These are phyloP conservation scores for Aspergillus funiculosus DNA, from an alignment of 495 filamentous ascomycete genomes.

Conservation along the genomic window DNA sequence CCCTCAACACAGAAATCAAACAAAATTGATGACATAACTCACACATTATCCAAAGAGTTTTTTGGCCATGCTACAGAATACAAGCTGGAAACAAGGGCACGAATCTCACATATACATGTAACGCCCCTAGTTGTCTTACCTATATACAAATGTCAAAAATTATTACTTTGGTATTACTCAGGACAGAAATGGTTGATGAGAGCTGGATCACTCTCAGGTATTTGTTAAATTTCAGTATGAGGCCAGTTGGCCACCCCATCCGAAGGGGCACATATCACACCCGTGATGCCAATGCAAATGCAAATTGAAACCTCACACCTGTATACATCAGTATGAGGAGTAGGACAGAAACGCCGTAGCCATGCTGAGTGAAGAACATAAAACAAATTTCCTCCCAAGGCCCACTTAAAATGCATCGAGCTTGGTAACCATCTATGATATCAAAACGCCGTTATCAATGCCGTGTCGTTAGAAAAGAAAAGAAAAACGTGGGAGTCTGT, in stretches of 20 bases:
- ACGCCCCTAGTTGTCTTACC: no score
- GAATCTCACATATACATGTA: no score
- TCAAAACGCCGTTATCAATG: constrained; percentile 30
- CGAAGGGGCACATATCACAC: not conserved
- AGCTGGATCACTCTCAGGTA: not conserved
- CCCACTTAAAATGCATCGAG: constrained; percentile 12
- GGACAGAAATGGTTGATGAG: no score
- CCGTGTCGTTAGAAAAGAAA: constrained; percentile 20
- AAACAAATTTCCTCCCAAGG: constrained; percentile 9
- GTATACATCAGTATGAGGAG: constrained; percentile 1
- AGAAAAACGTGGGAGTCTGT: constrained; percentile 20
- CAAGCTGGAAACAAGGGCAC: no score
- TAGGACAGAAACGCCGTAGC: constrained; percentile 24
- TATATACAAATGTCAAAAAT: no score
- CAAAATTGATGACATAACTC: no score
- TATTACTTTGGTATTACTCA: no score
- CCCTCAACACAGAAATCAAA: no score
- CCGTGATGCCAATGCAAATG: constrained; percentile 26
- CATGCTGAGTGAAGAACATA: constrained; percentile 11
- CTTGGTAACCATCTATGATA: constrained; percentile 25
- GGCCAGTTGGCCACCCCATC: not conserved
- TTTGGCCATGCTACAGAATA: no score
- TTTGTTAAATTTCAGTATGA: not conserved
- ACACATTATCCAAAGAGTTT: no score
- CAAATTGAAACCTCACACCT: constrained; percentile 2